phyloP scores from a whole-genome alignment of 148 eudicot species.

The Rhododendron kiyosumense region DNA sequence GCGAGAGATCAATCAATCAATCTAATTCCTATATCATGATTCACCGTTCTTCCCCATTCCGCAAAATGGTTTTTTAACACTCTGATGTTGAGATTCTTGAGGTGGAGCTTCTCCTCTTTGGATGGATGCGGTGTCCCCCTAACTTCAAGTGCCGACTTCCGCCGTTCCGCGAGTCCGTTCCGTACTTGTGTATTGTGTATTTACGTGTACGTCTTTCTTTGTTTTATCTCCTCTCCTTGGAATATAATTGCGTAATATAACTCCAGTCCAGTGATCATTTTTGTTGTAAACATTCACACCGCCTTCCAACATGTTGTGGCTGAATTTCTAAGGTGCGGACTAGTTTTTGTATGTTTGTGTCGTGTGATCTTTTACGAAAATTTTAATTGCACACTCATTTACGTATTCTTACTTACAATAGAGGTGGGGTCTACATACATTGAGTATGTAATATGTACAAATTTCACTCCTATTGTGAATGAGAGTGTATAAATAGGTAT shows the following conservation, averaged over 20 bases:
- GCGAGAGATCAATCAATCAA: not conserved
- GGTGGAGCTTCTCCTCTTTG: not conserved
- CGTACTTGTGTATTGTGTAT: too few species aligned
- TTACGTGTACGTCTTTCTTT: too few species aligned
- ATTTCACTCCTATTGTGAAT: fast-evolving
- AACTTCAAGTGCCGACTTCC: not conserved
- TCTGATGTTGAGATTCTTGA: not conserved
- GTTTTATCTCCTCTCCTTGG: too few species aligned
- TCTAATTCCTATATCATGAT: not conserved
- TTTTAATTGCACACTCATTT: too few species aligned
- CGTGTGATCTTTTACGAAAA: too few species aligned
- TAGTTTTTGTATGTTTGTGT: too few species aligned
- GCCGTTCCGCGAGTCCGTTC: not conserved
- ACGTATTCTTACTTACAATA: fast-evolving
- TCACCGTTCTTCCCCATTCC: not conserved
- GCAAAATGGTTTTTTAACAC: not conserved
- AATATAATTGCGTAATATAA: too few species aligned
- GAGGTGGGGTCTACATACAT: too few species aligned
- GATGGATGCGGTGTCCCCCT: not conserved
- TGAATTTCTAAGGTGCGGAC: not conserved
- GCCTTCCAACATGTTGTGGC: not conserved
- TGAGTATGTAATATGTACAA: too few species aligned
- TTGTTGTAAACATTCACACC: too few species aligned
- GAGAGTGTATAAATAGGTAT: too few species aligned
- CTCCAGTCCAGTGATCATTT: too few species aligned